Evolutionary conservation across 2,329 filamentous ascomycete genomes (phyloP).

Genomic region (Pseudogymnoascus sp.): DNA sequence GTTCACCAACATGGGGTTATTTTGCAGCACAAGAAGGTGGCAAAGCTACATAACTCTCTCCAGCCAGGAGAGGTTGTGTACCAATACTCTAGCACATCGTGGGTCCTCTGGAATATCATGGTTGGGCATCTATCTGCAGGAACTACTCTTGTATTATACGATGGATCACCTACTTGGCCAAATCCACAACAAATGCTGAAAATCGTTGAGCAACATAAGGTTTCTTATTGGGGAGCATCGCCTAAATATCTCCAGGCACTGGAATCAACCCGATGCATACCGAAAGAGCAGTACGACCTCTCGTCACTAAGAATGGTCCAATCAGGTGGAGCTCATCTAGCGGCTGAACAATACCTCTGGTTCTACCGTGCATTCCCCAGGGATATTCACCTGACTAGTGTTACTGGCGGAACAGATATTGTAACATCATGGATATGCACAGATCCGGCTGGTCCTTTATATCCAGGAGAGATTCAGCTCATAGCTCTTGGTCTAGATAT

Average conservation of each 20-base stretch:
- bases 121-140: conserved; percentile 35
- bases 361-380: conserved; percentile 35
- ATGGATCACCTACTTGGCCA: conserved; percentile 36
- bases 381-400: conserved; percentile 32
- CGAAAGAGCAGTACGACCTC: conserved; percentile 32
- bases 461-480: conserved; percentile 38
- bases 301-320: conserved; percentile 34
- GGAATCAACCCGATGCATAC: conserved; percentile 26
- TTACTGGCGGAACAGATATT: conserved; percentile 41
- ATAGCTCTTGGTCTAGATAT: conserved; percentile 38
- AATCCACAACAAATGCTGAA: conserved; percentile 29
- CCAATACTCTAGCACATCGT: conserved; percentile 39
- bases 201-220: conserved; percentile 30
- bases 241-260: conserved; percentile 38
- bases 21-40: conserved; percentile 36
- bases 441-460: conserved; percentile 34
- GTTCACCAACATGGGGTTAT: conserved; percentile 37
- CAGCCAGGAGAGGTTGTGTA: conserved; percentile 33
- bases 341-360: conserved; percentile 36
- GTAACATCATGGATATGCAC: conserved; percentile 36
- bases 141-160: conserved; percentile 35
- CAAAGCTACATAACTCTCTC: conserved; percentile 36
- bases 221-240: conserved; percentile 36
- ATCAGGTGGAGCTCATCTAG: conserved; percentile 37
- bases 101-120: conserved; percentile 40